phyloP scores from a whole-genome alignment of 768 basidiomycete species.

The Rhizopogon vulgaris region DNA sequence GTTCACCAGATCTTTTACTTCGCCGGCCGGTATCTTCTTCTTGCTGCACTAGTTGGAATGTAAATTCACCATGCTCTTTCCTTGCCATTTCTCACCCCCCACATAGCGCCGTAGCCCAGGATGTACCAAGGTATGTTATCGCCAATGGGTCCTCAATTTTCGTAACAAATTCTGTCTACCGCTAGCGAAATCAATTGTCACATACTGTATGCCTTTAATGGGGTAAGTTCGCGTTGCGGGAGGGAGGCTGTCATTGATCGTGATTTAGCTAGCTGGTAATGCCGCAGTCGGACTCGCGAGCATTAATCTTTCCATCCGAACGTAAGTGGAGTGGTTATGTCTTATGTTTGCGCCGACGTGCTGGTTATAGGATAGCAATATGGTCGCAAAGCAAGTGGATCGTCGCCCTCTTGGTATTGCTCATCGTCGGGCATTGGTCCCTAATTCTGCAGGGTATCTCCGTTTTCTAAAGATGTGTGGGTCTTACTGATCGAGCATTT shows the following conservation, averaged over 20 bases:
- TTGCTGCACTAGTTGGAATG: constrained; percentile 44
- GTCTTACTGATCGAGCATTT: background rate
- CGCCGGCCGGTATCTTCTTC: constrained; percentile 35
- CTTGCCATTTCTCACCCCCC: background rate
- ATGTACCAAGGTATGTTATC: constrained; percentile 21
- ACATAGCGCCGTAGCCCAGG: constrained; percentile 11
- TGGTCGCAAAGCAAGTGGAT: constrained; percentile 57
- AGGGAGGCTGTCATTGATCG: background rate
- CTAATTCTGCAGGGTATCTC: constrained; percentile 56
- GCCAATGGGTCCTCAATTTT: background rate
- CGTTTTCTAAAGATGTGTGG: background rate
- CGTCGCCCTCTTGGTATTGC: constrained; percentile 39
- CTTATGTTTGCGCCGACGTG: background rate
- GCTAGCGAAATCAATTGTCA: constrained; percentile 37
- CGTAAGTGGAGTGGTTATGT: constrained; percentile 20
- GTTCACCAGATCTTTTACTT: constrained; percentile 39
- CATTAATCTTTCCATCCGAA: constrained; percentile 41
- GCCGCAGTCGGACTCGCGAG: constrained; percentile 39
- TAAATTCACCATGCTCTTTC: constrained; percentile 15
- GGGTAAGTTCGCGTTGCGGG: constrained; percentile 23
- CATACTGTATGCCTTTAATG: constrained; percentile 41
- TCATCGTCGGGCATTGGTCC: constrained; percentile 68
- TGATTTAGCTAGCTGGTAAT: constrained; percentile 33
- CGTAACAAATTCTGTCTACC: background rate
- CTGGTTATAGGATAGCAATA: constrained; percentile 46